Evolutionary conservation across 2,329 filamentous ascomycete species (phyloP).

Genomic region (Pseudogymnoascus sp.): DNA sequence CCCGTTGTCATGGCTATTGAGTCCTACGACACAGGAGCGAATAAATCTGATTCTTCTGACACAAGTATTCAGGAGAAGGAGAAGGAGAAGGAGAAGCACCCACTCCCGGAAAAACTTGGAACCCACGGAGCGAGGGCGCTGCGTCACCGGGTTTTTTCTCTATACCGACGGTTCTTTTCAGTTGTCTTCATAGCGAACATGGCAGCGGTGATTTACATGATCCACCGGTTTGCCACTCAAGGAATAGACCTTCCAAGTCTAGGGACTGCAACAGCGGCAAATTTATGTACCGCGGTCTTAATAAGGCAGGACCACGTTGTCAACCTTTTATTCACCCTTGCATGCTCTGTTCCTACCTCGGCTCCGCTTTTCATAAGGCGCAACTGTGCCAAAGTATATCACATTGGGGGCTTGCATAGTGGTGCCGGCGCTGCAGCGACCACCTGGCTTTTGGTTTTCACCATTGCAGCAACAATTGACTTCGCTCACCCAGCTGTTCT

Average conservation of each 20-base stretch:
- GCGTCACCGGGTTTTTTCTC: conserved; percentile 37
- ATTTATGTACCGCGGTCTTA: conserved; percentile 40
- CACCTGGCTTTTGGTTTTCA: conserved; percentile 39
- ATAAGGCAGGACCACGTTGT: conserved; percentile 45
- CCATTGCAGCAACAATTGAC: conserved; percentile 27
- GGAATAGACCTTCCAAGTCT: conserved; percentile 4
- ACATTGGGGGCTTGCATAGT: conserved; percentile 48
- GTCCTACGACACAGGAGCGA: not conserved
- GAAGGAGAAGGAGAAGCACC: not conserved
- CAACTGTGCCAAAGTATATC: conserved; percentile 40
- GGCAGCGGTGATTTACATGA: conserved; percentile 33
- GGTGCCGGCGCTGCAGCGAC: conserved; percentile 42
- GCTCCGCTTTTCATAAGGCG: conserved; percentile 39
- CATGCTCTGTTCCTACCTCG: conserved; percentile 37
- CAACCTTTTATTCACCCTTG: conserved; percentile 40
- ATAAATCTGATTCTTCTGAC: not conserved
- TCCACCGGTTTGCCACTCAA: conserved; percentile 18
- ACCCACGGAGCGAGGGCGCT: conserved; percentile 28
- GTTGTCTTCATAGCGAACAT: conserved; percentile 43
- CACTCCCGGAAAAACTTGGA: conserved; percentile 36
- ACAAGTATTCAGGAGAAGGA: not conserved
- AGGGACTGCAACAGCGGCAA: conserved; percentile 34
- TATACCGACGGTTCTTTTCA: conserved; percentile 49
- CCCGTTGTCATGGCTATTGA: not conserved
- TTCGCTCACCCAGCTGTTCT: conserved; percentile 17